Conservation (phyloP, 177 flowering plant species). For the Vitis hybrid region DNA sequence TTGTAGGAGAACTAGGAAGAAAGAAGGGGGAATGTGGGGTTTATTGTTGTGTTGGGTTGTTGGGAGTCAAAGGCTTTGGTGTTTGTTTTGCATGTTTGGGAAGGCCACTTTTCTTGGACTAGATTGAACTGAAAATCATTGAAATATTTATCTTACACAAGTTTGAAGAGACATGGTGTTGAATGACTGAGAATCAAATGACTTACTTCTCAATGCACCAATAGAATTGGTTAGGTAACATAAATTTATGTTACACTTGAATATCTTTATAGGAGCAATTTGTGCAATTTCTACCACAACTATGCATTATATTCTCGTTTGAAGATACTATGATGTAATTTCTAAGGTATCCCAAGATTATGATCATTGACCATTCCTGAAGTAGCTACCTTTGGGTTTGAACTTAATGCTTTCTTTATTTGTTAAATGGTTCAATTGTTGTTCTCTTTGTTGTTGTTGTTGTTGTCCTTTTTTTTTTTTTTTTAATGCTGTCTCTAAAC, state of each 20-base stretch:
- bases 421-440: not conserved
- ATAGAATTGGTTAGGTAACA: not conserved
- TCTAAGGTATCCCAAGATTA: not conserved
- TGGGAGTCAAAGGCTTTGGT: no score
- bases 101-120: no score
- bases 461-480: not conserved
- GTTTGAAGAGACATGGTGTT: not conserved
- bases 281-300: not conserved
- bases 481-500: not conserved
- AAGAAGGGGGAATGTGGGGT: no score
- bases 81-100: no score
- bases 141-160: no score
- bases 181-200: not conserved
- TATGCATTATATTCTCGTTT: not conserved
- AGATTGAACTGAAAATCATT: no score
- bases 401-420: not conserved
- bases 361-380: not conserved
- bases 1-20: no score
- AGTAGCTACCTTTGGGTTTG: not conserved
- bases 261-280: no score
- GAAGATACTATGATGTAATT: not conserved
- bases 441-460: not conserved
- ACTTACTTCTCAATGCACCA: not conserved
- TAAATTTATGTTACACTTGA: not conserved
- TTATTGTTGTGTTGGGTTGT: no score